A percentile compares a stretch with the other conserved stretches of the same genome.
Evolutionary conservation across 1,284 basidiomycete species (phyloP).

Genomic region (Gymnopus androsaceus): DNA sequence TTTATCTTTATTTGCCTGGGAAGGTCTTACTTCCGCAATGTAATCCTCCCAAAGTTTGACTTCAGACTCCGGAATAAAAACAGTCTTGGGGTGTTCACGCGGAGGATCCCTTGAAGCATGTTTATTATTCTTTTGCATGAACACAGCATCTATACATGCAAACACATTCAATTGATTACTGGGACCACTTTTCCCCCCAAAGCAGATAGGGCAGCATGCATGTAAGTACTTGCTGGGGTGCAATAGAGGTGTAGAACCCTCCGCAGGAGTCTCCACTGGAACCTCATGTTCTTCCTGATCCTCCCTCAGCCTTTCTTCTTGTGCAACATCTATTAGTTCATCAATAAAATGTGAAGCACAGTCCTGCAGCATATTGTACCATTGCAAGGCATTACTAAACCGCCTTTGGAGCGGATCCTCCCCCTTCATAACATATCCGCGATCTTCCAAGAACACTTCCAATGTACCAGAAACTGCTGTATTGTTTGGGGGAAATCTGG

Average conservation of each 20-base stretch:
- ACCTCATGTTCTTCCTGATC: no score
- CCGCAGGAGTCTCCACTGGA: background rate
- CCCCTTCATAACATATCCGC: slow-evolving; percentile 5
- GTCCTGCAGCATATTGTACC: slow-evolving; percentile 35
- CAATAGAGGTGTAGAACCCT: background rate
- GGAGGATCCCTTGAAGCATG: slow-evolving; percentile 9
- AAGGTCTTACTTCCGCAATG: background rate
- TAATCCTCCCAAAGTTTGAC: background rate
- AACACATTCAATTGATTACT: slow-evolving; percentile 7
- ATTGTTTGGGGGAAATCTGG: slow-evolving; percentile 9
- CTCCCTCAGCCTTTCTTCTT: no score
- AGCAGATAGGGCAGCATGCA: slow-evolving; percentile 9
- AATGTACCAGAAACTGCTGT: slow-evolving; percentile 5
- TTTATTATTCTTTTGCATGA: slow-evolving; percentile 10
- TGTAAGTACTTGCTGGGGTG: slow-evolving; percentile 4
- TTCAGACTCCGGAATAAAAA: slow-evolving; percentile 14
- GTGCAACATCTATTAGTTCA: background rate
- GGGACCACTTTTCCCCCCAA: background rate
- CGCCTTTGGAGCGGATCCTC: background rate
- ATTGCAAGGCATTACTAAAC: slow-evolving; percentile 7
- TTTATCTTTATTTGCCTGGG: background rate
- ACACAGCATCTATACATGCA: slow-evolving; percentile 18
- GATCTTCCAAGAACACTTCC: background rate
- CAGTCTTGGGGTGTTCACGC: slow-evolving; percentile 10
- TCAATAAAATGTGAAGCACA: background rate